These are phyloP conservation scores for Xylariales sp. DNA, from an alignment of 2,329 filamentous ascomycete genomes.

Conservation along the genomic window DNA sequence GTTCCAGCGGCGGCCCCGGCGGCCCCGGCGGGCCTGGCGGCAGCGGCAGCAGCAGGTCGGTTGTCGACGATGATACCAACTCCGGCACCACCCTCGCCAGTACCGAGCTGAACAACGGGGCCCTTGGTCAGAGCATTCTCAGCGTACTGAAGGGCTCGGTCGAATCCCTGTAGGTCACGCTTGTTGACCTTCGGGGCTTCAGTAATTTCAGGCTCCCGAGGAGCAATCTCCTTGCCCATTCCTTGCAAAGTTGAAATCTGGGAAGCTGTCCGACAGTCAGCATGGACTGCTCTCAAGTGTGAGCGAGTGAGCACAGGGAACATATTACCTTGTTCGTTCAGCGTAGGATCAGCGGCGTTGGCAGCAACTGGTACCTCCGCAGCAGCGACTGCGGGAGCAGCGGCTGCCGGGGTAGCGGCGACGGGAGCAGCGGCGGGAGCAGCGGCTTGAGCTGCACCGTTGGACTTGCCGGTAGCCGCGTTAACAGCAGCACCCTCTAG, in stretches of 20 bases:
- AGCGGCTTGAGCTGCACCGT: constrained; percentile 17
- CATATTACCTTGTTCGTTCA: constrained; percentile 33
- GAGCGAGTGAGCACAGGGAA: too few species aligned
- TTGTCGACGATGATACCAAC: constrained; percentile 36
- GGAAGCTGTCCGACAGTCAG: constrained; percentile 22
- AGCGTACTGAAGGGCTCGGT: constrained; percentile 34
- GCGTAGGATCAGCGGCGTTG: constrained; percentile 25
- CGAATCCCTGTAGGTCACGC: constrained; percentile 35
- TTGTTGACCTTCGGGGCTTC: too few species aligned
- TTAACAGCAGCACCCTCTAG: constrained; percentile 33
- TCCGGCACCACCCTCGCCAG: constrained; percentile 32
- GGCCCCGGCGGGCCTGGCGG: constrained; percentile 16
- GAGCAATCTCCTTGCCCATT: constrained; percentile 45
- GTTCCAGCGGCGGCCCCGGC: constrained; percentile 9
- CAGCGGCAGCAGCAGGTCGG: constrained; percentile 18
- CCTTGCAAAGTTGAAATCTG: constrained; percentile 41
- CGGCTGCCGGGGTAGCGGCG: constrained; percentile 11
- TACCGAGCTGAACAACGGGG: constrained; percentile 35
- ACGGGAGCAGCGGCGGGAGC: constrained; percentile 15
- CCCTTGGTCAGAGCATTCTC: constrained; percentile 34
- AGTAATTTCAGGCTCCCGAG: constrained; percentile 27
- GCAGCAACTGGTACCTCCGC: constrained; percentile 11
- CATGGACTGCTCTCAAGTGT: not conserved
- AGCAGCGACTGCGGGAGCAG: constrained; percentile 21
- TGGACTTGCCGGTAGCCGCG: constrained; percentile 5